Conservation (phyloP, 257 asterid genomes). For the Scutellaria minor region DNA sequence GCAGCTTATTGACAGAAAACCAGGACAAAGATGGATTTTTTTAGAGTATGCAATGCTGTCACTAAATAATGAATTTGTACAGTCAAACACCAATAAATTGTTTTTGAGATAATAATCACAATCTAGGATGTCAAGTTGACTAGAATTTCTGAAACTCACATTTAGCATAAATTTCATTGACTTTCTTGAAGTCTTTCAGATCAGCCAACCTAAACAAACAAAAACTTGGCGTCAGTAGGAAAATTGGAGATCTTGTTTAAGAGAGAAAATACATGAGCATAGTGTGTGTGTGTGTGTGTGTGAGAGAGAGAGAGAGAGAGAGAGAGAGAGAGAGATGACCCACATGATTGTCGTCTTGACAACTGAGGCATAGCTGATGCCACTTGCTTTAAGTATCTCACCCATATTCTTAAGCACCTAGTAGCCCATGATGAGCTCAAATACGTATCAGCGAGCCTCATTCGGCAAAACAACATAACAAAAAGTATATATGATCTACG, state of each 20-base stretch:
- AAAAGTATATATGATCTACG: not conserved
- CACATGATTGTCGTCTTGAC: slow-evolving; percentile 98
- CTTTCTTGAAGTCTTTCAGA: slow-evolving; percentile 91
- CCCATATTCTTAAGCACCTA: slow-evolving; percentile 98
- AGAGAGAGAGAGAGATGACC: slow-evolving; percentile 35
- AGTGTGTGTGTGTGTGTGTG: too few species aligned
- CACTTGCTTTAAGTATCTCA: slow-evolving; percentile 95
- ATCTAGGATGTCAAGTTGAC: slow-evolving; percentile 14
- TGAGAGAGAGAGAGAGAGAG: slow-evolving; percentile 17
- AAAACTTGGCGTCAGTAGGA: slow-evolving; percentile 25
- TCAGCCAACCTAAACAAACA: slow-evolving; percentile 82
- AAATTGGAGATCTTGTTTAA: slow-evolving; percentile 4
- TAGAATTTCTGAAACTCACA: slow-evolving; percentile 60
- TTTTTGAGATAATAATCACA: not conserved
- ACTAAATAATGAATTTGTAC: not conserved
- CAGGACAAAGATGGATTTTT: not conserved
- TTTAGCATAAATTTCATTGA: slow-evolving; percentile 91
- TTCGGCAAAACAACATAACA: slow-evolving; percentile 3
- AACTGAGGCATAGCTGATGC: slow-evolving; percentile 84
- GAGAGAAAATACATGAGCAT: not conserved
- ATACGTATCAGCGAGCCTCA: slow-evolving; percentile 27
- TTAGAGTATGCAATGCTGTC: not conserved
- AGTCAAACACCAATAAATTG: slow-evolving; percentile 7
- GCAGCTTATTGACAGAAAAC: slow-evolving; percentile 18
- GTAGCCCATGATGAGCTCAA: slow-evolving; percentile 28